These are phyloP conservation scores for Ogataea hybrid DNA, from an alignment of 1,139 yeast species.

Conservation along the genomic window DNA sequence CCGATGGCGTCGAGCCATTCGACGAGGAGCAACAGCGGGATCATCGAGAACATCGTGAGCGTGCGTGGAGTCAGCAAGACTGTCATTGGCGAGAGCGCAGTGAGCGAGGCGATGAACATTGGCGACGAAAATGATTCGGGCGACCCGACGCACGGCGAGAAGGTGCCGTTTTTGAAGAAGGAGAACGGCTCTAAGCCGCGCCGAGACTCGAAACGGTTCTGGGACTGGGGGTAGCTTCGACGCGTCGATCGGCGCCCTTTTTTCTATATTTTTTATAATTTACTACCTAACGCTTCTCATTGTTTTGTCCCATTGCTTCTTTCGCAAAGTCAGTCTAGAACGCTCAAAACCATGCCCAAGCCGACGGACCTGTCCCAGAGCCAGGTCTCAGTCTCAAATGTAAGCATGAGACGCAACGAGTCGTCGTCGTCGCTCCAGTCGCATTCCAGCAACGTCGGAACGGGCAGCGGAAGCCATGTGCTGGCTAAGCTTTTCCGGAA, in stretches of 20 bases:
- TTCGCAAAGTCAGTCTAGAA: background rate
- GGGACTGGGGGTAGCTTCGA: slow-evolving; percentile 21
- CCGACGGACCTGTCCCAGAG: background rate
- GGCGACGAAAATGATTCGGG: slow-evolving; percentile 11
- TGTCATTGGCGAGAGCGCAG: slow-evolving; percentile 55
- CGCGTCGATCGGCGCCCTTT: slow-evolving; percentile 7
- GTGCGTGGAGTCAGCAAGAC: slow-evolving; percentile 86
- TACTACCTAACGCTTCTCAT: background rate
- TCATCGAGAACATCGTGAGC: slow-evolving; percentile 77
- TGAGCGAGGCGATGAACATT: slow-evolving; percentile 3
- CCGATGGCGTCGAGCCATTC: slow-evolving; percentile 12
- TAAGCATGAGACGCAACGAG: slow-evolving; percentile 8
- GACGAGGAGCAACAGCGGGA: slow-evolving; percentile 53
- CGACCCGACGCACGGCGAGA: slow-evolving; percentile 5
- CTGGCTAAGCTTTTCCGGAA: slow-evolving; percentile 15
- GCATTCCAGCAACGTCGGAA: slow-evolving; percentile 7
- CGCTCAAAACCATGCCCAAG: background rate
- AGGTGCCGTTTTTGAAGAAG: slow-evolving; percentile 7
- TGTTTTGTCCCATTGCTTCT: background rate
- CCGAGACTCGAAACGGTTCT: slow-evolving; percentile 22
- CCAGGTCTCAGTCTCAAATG: background rate
- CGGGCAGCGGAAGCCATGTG: slow-evolving; percentile 12
- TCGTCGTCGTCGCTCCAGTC: slow-evolving; percentile 18
- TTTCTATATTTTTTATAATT: background rate
- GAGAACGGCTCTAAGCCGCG: slow-evolving; percentile 8